These are phyloP conservation scores for Magnusiomyces tetraspermus DNA, from an alignment of 1,139 yeast genomes.

Conservation along the genomic window DNA sequence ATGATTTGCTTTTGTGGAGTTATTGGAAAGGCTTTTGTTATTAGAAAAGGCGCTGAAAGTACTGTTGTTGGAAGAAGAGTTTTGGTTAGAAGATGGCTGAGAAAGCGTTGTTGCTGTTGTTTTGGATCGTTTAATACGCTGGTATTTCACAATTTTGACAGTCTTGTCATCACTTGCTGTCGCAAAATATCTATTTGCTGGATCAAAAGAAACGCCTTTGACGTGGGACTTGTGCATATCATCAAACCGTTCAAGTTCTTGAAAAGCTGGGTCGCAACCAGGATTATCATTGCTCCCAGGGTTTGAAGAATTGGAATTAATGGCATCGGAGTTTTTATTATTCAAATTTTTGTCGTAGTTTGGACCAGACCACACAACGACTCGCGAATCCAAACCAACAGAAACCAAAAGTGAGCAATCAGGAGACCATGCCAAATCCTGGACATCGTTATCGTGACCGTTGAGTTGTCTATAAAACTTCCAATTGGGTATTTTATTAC, in stretches of 20 bases:
- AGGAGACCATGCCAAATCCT: constrained; percentile 97
- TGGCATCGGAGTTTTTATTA: too few relatives aligned
- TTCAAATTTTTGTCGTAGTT: constrained; percentile 89
- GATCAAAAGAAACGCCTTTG: constrained; percentile 94
- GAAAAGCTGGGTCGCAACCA: too few relatives aligned
- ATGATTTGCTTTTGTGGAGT: too few relatives aligned
- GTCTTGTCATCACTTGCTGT: constrained; percentile 95
- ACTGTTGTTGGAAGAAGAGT: too few relatives aligned
- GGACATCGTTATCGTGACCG: constrained; percentile 95
- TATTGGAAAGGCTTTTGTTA: too few relatives aligned
- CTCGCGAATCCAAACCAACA: constrained; percentile 86
- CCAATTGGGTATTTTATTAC: too few relatives aligned
- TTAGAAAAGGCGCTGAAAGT: too few relatives aligned
- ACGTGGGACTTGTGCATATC: constrained; percentile 87
- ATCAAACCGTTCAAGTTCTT: constrained; percentile 62
- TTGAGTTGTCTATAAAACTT: constrained; percentile 76
- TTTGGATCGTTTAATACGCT: too few relatives aligned
- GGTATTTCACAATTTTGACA: constrained; percentile 75
- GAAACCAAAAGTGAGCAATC: constrained; percentile 83
- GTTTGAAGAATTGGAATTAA: too few relatives aligned
- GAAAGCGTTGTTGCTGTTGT: too few relatives aligned
- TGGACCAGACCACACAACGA: constrained; percentile 86
- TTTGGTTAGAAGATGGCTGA: constrained; percentile 8
- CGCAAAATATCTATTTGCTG: constrained; percentile 94
- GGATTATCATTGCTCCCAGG: too few relatives aligned